phyloP scores from a whole-genome alignment of 2,329 filamentous ascomycete genomes.

The Neofusicoccum sp. region DNA sequence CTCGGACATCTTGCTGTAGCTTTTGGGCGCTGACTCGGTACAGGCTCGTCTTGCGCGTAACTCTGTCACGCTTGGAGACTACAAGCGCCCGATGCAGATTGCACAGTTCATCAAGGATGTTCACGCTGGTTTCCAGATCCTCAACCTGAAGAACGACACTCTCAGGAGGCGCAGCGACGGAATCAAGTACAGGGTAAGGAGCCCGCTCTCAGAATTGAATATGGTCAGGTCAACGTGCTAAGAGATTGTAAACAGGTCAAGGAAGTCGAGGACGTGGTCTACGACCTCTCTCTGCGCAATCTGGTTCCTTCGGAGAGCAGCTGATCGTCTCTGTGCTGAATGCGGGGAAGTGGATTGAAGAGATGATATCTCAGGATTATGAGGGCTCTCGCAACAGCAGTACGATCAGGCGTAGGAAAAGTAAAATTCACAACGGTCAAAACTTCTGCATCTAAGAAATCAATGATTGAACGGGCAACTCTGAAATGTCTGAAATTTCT shows the following conservation, averaged over 20 bases:
- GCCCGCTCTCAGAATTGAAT: background rate
- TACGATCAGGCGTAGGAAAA: background rate
- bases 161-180: slow-evolving; percentile 84
- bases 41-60: slow-evolving; percentile 85
- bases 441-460: too few relatives aligned
- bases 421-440: too few relatives aligned
- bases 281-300: slow-evolving; percentile 86
- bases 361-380: too few relatives aligned
- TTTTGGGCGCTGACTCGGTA: background rate
- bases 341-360: background rate
- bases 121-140: slow-evolving; percentile 91
- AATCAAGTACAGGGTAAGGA: slow-evolving; percentile 77
- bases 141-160: slow-evolving; percentile 96
- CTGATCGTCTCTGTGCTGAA: slow-evolving; percentile 23
- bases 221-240: background rate
- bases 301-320: slow-evolving; percentile 58
- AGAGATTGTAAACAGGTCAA: slow-evolving; percentile 61
- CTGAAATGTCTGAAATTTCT: too few relatives aligned
- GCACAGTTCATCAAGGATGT: slow-evolving; percentile 92
- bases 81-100: slow-evolving; percentile 80
- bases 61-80: slow-evolving; percentile 88
- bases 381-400: too few relatives aligned
- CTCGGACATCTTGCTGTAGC: too few relatives aligned
- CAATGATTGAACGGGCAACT: too few relatives aligned
- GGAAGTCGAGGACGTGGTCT: slow-evolving; percentile 97